Evolutionary conservation across 2,329 filamentous ascomycete species (phyloP).

Genomic region (Scleromitrula shiraiana): DNA sequence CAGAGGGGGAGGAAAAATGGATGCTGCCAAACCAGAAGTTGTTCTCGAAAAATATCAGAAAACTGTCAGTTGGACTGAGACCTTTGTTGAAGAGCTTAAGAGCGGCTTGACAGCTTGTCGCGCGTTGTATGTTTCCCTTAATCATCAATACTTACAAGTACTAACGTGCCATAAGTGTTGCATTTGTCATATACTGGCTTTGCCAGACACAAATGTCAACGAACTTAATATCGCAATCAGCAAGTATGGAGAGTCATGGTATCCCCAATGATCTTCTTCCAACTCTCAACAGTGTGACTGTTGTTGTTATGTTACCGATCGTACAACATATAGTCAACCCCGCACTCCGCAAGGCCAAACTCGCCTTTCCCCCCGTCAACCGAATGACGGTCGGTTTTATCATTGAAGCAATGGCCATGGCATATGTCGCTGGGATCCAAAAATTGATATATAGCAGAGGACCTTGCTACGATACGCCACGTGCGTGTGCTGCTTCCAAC

Average conservation of each 20-base stretch:
- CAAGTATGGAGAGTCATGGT: conserved; percentile 42
- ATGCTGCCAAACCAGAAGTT: neutral
- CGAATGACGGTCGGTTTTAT: conserved; percentile 52
- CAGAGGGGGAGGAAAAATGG: neutral
- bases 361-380: conserved; percentile 50
- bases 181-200: neutral
- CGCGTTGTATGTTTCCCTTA: neutral
- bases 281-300: conserved; percentile 51
- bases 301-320: conserved; percentile 49
- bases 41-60: neutral
- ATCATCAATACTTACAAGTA: neutral
- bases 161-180: neutral
- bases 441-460: conserved; percentile 48
- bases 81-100: neutral
- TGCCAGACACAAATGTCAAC: neutral
- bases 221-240: conserved; percentile 42
- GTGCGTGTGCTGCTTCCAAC: neutral
- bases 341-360: conserved; percentile 39
- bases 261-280: conserved; percentile 53
- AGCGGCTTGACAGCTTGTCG: neutral
- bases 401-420: conserved; percentile 42
- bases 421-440: conserved; percentile 49
- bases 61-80: neutral
- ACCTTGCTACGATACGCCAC: conserved; percentile 40
- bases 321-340: conserved; percentile 50